Percentiles rank a stretch among this genome's conserved stretches.
Conservation (phyloP, 1,284 basidiomycete genomes). For the Tylopilus orsonianus region DNA sequence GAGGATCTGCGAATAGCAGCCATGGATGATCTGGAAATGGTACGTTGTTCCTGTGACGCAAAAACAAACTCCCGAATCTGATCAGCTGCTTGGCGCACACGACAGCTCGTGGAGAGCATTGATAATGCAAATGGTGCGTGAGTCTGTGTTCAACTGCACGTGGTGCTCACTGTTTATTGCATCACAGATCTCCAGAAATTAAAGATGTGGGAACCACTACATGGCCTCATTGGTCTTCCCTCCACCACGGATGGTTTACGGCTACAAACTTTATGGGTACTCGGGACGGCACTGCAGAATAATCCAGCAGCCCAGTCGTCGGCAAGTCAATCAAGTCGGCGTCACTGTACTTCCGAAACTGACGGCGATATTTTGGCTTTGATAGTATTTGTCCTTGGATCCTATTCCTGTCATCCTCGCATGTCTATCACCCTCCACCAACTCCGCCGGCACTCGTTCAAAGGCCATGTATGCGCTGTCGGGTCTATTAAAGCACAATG, state of each 20-base stretch:
- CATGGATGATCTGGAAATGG: constrained; percentile 96
- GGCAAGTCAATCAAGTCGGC: constrained; percentile 47
- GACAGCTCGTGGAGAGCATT: constrained; percentile 85
- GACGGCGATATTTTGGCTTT: background rate
- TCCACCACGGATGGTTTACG: constrained; percentile 63
- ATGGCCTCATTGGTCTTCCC: constrained; percentile 61
- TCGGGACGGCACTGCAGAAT: constrained; percentile 94
- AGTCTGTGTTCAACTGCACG: background rate
- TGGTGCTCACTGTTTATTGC: constrained; percentile 7
- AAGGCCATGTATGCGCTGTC: constrained; percentile 91
- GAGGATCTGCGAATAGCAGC: constrained; percentile 76
- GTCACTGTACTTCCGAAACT: constrained; percentile 1
- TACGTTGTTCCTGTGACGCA: constrained; percentile 34
- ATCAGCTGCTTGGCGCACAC: background rate
- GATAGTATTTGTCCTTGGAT: constrained; percentile 70
- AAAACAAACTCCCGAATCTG: background rate
- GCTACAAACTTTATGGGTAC: constrained; percentile 83
- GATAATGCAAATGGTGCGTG: constrained; percentile 90
- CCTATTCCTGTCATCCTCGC: constrained; percentile 69
- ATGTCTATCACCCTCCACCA: constrained; percentile 56
- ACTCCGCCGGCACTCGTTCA: constrained; percentile 57
- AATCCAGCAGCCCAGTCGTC: constrained; percentile 88
- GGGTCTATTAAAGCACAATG: constrained; percentile 82
- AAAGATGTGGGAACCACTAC: constrained; percentile 84
- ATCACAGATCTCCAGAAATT: constrained; percentile 75